A percentile compares a stretch with the other conserved stretches of the same genome.
Evolutionary conservation across 345 rosid species (phyloP).

Genomic region (Aegle marmelos): DNA sequence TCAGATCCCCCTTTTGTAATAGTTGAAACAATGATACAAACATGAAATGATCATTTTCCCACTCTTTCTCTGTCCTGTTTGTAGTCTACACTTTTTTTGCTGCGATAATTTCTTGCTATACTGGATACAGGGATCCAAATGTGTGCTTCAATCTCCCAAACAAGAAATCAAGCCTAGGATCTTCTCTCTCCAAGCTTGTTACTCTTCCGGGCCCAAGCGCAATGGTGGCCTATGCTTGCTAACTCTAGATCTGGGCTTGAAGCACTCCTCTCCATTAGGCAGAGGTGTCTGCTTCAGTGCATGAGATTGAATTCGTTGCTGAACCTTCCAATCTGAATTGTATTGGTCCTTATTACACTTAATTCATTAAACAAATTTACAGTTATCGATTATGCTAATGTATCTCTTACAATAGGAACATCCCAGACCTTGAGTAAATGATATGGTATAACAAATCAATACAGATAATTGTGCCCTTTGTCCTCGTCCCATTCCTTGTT

Average conservation of each 20-base stretch:
- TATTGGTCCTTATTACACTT: background rate
- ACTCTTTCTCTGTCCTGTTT: conserved; percentile 11
- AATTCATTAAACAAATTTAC: background rate
- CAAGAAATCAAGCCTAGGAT: conserved; percentile 43
- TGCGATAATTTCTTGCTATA: conserved; percentile 39
- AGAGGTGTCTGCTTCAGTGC: conserved; percentile 46
- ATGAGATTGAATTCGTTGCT: conserved; percentile 49
- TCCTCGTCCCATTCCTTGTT: background rate
- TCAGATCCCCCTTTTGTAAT: background rate
- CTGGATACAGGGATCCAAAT: conserved; percentile 72
- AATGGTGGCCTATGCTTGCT: conserved; percentile 41
- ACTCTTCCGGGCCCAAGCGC: conserved; percentile 37
- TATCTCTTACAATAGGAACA: background rate
- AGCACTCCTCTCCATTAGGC: conserved; percentile 31
- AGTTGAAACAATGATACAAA: background rate
- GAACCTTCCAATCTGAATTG: conserved; percentile 33
- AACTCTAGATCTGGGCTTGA: conserved; percentile 32
- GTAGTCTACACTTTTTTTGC: conserved; percentile 26
- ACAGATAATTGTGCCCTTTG: background rate
- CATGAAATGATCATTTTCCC: background rate
- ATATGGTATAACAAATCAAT: background rate
- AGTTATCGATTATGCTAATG: background rate
- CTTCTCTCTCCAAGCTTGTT: conserved; percentile 44
- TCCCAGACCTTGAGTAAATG: background rate
- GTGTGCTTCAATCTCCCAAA: conserved; percentile 48